Conservation (phyloP, 495 filamentous ascomycete genomes). For the Penicillium argentinense region DNA sequence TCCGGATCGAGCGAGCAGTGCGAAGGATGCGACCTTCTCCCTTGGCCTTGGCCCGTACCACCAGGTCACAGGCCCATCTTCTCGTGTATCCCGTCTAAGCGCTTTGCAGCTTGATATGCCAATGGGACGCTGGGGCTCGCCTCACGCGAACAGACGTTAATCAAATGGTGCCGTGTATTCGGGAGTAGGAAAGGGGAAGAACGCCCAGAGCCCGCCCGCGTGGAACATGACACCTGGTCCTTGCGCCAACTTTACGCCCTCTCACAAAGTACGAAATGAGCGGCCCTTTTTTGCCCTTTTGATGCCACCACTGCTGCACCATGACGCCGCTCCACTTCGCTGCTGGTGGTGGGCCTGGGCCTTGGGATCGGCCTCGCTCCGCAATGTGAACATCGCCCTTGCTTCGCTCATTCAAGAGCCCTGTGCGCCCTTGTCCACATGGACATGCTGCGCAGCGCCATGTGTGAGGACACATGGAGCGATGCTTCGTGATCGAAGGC, state of each 20-base stretch:
- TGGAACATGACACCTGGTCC: conserved; percentile 25
- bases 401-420: conserved; percentile 4
- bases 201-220: conserved; percentile 16
- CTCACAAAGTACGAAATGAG: neutral
- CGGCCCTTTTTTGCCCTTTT: conserved; percentile 1
- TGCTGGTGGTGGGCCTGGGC: conserved; percentile 3
- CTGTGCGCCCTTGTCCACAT: neutral
- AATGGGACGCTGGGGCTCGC: neutral
- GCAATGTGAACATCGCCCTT: conserved; percentile 13
- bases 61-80: too few species aligned
- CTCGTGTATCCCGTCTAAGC: too few species aligned
- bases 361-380: conserved; percentile 21
- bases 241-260: conserved; percentile 9
- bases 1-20: neutral
- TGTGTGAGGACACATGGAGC: neutral
- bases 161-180: conserved; percentile 9
- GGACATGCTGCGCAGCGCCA: neutral
- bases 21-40: neutral
- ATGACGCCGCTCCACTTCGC: neutral
- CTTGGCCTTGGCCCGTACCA: neutral
- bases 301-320: conserved; percentile 1
- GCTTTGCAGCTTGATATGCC: conserved; percentile 7
- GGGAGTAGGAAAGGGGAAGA: conserved; percentile 8
- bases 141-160: neutral
- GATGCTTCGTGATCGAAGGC: too few species aligned